Evolutionary conservation across 805 yeast species (phyloP), one percentile per base, ranked within the genome.

Genomic region (Wickerhamomyces chaumierensis): DNA sequence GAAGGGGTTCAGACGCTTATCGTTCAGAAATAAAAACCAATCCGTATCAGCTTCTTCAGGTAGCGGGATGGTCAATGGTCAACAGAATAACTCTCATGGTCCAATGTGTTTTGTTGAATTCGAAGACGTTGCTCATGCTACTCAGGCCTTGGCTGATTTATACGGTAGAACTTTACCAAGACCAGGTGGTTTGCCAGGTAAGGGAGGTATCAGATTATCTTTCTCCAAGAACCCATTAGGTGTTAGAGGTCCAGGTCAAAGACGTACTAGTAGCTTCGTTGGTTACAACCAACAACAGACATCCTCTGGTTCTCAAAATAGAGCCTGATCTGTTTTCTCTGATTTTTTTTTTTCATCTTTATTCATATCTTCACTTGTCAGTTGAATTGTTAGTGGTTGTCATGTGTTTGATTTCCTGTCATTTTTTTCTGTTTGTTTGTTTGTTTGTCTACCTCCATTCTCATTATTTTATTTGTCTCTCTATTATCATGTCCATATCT

Each of bases 101-200:
- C 98, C 98, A 39, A 92, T 92, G 97, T 92, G 98, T 61, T 92
- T 92, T 68, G 98, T 92, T 39, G 98, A 92, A 65, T 92, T 92
- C 64, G 98, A 92, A 51, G 96, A 90, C 58, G 95, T 92, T 38
- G 79, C 82, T 3, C 81, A 75, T 60, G 98, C 98, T 1, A 86
- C 97, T 2, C 71, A 85, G 51, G 96, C 97, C 0, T 67, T 92
- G 42, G 95, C 95, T 25, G 96, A 88, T 61, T 66, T 92, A 36
- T 92, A 92, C 56, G 98, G 98, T 14, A 71, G 92, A 45, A 86
- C 92, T 11, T 69, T 92, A 51, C 94, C 95, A 23, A 73, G 96
- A 53, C 73, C 85, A 4, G 78, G 78, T 38, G 78, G 77, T 27
- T 61, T 71, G 35, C 71, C 66, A 39, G 78, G 78, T 31, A 92